These are phyloP conservation scores for Hymenoscyphus infarciens DNA, from an alignment of 2,329 filamentous ascomycete species.

Conservation along the genomic window DNA sequence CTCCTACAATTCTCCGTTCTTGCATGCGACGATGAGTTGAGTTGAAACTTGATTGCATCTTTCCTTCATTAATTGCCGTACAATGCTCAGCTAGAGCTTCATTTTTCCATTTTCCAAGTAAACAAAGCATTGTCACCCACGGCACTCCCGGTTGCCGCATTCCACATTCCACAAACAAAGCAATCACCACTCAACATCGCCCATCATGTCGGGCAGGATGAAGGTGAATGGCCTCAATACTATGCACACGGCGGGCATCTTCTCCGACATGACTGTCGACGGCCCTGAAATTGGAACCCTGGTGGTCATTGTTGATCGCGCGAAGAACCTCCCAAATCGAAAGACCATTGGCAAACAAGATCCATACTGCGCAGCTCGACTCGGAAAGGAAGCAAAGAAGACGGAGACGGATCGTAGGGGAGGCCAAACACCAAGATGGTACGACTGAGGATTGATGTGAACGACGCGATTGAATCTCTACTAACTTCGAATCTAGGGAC, in stretches of 20 bases:
- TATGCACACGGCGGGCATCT: conserved; percentile 87
- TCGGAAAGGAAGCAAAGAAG: conserved; percentile 97
- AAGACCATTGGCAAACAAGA: conserved; percentile 99
- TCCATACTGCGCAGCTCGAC: conserved; percentile 87
- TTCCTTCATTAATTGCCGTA: not conserved
- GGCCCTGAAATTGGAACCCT: conserved; percentile 91
- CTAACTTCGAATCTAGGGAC: conserved; percentile 61
- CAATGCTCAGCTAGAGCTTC: conserved; percentile 7
- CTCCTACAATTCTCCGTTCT: conserved; percentile 1
- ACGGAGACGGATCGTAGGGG: conserved; percentile 91
- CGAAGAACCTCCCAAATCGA: conserved; percentile 93
- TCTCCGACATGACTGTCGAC: conserved; percentile 88
- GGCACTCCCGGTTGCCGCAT: not conserved
- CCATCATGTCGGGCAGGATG: conserved; percentile 48
- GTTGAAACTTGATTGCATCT: not conserved
- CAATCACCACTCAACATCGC: not conserved
- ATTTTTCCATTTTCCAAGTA: not conserved
- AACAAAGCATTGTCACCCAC: conserved; percentile 4
- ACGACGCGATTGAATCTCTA: not conserved
- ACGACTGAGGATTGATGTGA: conserved; percentile 42
- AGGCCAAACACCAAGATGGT: conserved; percentile 95
- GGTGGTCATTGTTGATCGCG: conserved; percentile 86
- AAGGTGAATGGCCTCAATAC: conserved; percentile 56
- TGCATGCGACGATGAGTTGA: conserved; percentile 1
- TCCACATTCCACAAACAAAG: not conserved